Evolutionary conservation across 768 basidiomycete genomes (phyloP), one percentile per base, ranked within the genome.

Genomic region (Mycena amicta): DNA sequence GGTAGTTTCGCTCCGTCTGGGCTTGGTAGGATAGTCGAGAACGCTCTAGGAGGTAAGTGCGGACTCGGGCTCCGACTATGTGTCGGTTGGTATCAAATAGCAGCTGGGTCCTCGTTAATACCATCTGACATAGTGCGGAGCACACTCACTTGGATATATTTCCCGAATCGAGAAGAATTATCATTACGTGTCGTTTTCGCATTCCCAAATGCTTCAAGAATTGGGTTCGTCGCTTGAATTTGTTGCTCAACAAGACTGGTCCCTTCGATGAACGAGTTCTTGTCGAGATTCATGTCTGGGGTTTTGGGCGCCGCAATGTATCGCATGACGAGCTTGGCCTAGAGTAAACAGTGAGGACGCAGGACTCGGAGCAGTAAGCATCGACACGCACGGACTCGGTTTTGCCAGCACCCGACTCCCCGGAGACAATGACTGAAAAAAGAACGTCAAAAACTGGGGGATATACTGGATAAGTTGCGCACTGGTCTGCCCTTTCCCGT

Each of bases 161-260:
- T 99, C 61, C 97, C 97, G 72, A 99, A 99, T 57, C 97, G 87
- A 27, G 97, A 99, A 4, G 94, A 97, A 72, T 99, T 99, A 74
- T 99, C 97, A 70, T 99, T 99, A 56, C 97, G 85, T 8, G 97
- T 98, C 25, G 97, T 99, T 77, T 99, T 99, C n/a, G 97, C 97
- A 74, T 99, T 99, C 62, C 97, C 97, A 67, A 99, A 98, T 0
- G 96, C 92, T 75, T 99, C 97, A 60, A 99, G 88, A 67, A 97
- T 98, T 22, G 97, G 97, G 73, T 99, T 99, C 15, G 96, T 98
- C 27, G 97, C 97, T 53, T 99, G 79, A 57, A 99, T 99, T 73
- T 98, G 97, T 50, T 89, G 86, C 73, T 99, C 97, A 60, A 95
- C 93, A 73, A 97, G 95, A 70, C 89, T 95, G 1, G 91, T 89